phyloP scores from a whole-genome alignment of 2,329 filamentous ascomycete species.

The Didymella sp. region DNA sequence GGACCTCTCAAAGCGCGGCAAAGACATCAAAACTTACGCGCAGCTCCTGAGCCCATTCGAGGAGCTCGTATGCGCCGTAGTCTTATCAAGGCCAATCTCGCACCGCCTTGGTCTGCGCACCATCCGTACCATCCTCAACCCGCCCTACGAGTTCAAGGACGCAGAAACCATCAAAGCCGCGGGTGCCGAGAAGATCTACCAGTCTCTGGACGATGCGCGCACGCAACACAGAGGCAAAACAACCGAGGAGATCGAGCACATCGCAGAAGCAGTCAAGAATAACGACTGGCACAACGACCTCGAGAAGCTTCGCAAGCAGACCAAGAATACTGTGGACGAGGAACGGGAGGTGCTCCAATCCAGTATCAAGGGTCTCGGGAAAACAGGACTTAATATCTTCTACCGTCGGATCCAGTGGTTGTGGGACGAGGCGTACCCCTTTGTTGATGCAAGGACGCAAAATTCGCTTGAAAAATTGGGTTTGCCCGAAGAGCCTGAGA shows the following conservation, averaged over 20 bases:
- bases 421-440: conserved; percentile 49
- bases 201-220: conserved; percentile 52
- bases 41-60: conserved; percentile 52
- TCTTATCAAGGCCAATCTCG: conserved; percentile 55
- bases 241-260: conserved; percentile 48
- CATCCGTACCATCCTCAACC: conserved; percentile 47
- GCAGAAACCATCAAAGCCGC: conserved; percentile 46
- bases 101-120: conserved; percentile 54
- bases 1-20: conserved; percentile 32
- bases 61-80: conserved; percentile 54
- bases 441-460: conserved; percentile 48
- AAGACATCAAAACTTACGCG: conserved; percentile 42
- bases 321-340: conserved; percentile 28
- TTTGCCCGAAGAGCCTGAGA: conserved; percentile 38
- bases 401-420: conserved; percentile 52
- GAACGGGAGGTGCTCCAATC: conserved; percentile 44
- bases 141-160: conserved; percentile 51
- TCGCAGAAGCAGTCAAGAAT: conserved; percentile 43
- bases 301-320: conserved; percentile 44
- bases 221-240: conserved; percentile 58
- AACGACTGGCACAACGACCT: conserved; percentile 30
- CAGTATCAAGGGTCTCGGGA: conserved; percentile 52
- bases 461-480: conserved; percentile 39
- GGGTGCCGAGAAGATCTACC: conserved; percentile 46
- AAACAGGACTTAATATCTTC: conserved; percentile 54